Base-by-base conservation (phyloP, 2,329 filamentous ascomycete species). In the Phyllosticta citrichinensis region DNA sequence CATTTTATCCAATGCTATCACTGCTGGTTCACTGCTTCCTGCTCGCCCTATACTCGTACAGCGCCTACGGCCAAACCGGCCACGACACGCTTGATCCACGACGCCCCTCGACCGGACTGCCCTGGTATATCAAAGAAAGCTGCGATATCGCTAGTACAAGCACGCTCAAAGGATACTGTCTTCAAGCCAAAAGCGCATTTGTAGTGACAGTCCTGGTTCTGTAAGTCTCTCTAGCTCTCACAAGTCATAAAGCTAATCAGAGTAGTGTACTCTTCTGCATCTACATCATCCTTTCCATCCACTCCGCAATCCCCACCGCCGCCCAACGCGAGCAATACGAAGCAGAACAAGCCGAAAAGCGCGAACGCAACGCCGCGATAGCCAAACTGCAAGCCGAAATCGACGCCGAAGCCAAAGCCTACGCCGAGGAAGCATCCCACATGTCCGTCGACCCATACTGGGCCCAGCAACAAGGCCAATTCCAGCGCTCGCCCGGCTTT, bases 51-150 rank as follows among this genome's bases (percentile, higher is more conserved):
- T 92, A 87, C 77, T 75, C 80, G 52, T 80, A 84, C 67, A 87
- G 84, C 73, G 75, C 87, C 62, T 85, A 86, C 71, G 85, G 87
- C 56, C 88, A 92, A 72, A 84, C 87, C 59, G 85, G 86, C 11
- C 86, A 87, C 30, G 89, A 93, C 74, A 83, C 86, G 68, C 83
- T 82, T 65, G 88, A 93, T 72, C 74, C 82, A 5, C 72, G 78
- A 52, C 81, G 85, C 67, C 81, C 81, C 5, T 85, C 85, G 67
- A 78, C 79, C 25, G 79, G 83, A 25, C 81, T 82, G 19, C 82
- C 87, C 6, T 93, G 89, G 89, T 92, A 91, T 71, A 83, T 92
- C 66, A 81, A 82, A 59, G 84, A 87, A 71, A 83, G 82, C 63
- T 93, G 89, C 75, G 77, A 74, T 58, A 79, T 87, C 47, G 85